Evolutionary conservation across 73 alveolate genomes (phyloP).

Genomic region (Paramecium primaurelia): DNA sequence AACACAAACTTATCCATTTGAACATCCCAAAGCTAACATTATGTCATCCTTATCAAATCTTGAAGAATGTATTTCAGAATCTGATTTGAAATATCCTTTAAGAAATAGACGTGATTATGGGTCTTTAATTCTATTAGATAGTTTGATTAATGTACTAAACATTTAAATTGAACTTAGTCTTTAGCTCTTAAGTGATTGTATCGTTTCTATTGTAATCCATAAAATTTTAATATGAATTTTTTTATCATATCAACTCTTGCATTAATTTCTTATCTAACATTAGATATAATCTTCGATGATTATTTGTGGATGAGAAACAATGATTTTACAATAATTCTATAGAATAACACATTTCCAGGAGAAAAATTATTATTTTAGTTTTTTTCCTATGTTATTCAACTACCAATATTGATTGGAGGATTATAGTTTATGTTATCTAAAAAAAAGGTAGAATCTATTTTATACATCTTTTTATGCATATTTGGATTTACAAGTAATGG

Average conservation of each 20-base stretch:
- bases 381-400: not conserved
- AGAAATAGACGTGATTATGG: constrained; percentile 6
- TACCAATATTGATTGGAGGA: not conserved
- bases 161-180: not conserved
- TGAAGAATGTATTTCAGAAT: constrained; percentile 47
- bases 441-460: not conserved
- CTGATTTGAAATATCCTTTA: constrained; percentile 42
- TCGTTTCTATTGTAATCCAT: constrained; percentile 49
- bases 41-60: constrained; percentile 53
- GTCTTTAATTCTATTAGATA: not conserved
- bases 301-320: not conserved
- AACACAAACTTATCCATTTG: not conserved
- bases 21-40: constrained; percentile 43
- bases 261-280: not conserved
- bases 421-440: not conserved
- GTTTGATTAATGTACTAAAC: not conserved
- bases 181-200: not conserved
- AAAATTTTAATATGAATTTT: not conserved
- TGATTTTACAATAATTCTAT: not conserved
- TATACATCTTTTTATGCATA: not conserved
- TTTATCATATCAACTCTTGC: not conserved
- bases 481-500: constrained; percentile 4
- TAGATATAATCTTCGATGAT: constrained; percentile 6
- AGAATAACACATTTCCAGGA: not conserved
- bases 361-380: not conserved